Evolutionary conservation across 1,139 yeast species (phyloP).

Genomic region (Saccharomyces hybrid): DNA sequence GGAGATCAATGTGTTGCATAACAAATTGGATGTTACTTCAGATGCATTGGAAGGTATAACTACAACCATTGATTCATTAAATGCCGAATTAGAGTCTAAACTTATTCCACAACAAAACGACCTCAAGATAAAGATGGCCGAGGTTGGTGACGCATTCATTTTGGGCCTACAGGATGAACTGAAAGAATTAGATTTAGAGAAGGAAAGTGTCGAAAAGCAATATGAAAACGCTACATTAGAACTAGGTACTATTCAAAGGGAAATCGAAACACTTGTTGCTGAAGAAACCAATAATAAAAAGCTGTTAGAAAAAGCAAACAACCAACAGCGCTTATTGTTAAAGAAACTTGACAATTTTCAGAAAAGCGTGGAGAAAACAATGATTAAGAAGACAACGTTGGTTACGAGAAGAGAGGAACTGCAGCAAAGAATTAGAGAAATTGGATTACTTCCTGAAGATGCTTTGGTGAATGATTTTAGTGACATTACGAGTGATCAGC

Average conservation of each 20-base stretch:
- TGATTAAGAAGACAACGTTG: constrained; percentile 58
- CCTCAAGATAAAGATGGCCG: constrained; percentile 14
- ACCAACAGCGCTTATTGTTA: constrained; percentile 48
- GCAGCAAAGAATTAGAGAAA: constrained; percentile 65
- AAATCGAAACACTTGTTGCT: constrained; percentile 24
- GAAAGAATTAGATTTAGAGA: constrained; percentile 21
- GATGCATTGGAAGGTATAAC: constrained; percentile 45
- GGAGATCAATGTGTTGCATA: constrained; percentile 39
- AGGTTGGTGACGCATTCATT: constrained; percentile 18
- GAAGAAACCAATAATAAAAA: constrained; percentile 35
- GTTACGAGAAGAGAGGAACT: constrained; percentile 62
- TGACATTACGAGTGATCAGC: constrained; percentile 41
- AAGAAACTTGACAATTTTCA: constrained; percentile 56
- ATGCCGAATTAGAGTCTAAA: constrained; percentile 54
- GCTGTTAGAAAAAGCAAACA: constrained; percentile 44
- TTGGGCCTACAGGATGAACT: constrained; percentile 32
- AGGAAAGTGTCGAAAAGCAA: constrained; percentile 22
- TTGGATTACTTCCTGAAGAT: constrained; percentile 85
- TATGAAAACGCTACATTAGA: constrained; percentile 32
- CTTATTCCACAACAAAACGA: constrained; percentile 38
- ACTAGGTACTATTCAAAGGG: constrained; percentile 28
- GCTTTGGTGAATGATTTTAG: constrained; percentile 49
- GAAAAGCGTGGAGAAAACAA: constrained; percentile 56
- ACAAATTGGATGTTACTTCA: constrained; percentile 38
- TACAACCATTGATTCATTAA: constrained; percentile 42